Evolutionary conservation across 1,284 basidiomycete species (phyloP).

Genomic region (Rhodotorula sp.): DNA sequence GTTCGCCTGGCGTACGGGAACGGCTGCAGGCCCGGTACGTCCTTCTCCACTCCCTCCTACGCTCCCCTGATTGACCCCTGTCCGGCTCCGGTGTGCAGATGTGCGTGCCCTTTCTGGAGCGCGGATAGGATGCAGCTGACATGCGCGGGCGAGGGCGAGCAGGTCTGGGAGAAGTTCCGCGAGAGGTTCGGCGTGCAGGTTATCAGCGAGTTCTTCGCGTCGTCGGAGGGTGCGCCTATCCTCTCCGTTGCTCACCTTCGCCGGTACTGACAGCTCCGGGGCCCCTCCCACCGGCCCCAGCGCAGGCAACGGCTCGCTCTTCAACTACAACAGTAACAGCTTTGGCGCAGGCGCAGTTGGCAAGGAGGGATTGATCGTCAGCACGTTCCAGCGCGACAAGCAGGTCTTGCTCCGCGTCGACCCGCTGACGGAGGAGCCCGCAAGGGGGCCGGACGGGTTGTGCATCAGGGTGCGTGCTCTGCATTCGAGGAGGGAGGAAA

Average conservation of each 20-base stretch:
- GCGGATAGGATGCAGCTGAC: too few species aligned
- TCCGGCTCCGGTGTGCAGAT: neutral
- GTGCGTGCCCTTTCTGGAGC: slow-evolving; percentile 2
- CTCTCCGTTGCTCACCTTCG: neutral
- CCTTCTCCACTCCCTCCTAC: neutral
- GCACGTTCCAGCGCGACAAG: slow-evolving; percentile 42
- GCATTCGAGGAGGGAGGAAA: too few species aligned
- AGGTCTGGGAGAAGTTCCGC: slow-evolving; percentile 52
- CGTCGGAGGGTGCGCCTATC: slow-evolving; percentile 46
- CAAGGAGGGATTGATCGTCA: slow-evolving; percentile 44
- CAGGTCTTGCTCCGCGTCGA: slow-evolving; percentile 50
- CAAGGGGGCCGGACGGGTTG: slow-evolving; percentile 46
- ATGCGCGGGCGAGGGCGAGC: slow-evolving; percentile 15
- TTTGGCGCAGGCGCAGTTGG: slow-evolving; percentile 52
- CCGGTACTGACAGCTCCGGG: too few species aligned
- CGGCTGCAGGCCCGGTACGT: slow-evolving; percentile 46
- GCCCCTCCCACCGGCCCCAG: too few species aligned
- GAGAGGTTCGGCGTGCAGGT: slow-evolving; percentile 48
- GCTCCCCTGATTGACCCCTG: too few species aligned
- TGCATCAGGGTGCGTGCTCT: slow-evolving; percentile 39
- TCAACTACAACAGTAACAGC: slow-evolving; percentile 50
- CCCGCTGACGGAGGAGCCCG: slow-evolving; percentile 51
- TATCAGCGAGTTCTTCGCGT: slow-evolving; percentile 52
- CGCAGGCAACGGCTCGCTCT: slow-evolving; percentile 45
- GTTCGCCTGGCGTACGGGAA: slow-evolving; percentile 53